Evolutionary conservation across 148 eudicot species (phyloP), one percentile per base, ranked within the genome.

Genomic region (Amaranthus hypochondriacus): DNA sequence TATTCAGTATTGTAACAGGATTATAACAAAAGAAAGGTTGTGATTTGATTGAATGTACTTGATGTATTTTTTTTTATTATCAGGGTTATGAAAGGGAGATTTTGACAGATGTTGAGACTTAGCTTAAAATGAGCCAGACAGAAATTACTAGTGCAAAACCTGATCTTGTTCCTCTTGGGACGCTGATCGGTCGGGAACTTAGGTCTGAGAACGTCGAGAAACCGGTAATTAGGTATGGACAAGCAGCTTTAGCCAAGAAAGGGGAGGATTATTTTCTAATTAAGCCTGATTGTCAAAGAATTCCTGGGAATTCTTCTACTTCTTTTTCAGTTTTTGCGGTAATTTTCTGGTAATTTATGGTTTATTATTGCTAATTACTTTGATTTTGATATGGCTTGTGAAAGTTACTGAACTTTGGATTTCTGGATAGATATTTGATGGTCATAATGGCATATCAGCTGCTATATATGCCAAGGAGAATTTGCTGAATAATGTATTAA

Each of bases 401-500:
- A 52, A 3, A 44, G 51, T 70, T 68, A 46, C 70, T 75, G 57
- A 77, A 74, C 18, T 65, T 68, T 70, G 67, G 54, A 13, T 77
- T 52, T 81, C 43, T 50, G 67, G 43, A 58, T 69, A 95, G 99
- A 89, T 95, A 75, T 92, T 95, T 69, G 99, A 92, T 81, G 99
- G 99, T 62, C 99, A 95, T 79, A 92, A 95, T 84, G 99, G 99
- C 59, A 89, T 89, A 76, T 90, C 99, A 42, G 99, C 99, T 79
- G 99, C 99, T 65, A 89, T 95, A 72, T 95, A 82, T 77, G 78
- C 92, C 0, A 95, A 89, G 82, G 99, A 92, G 83, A 86, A 89
- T 75, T 80, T 95, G 71, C 75, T 95, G 82, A 89, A 79, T 76
- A 95, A 95, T 76, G 94, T 95, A 42, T 74, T 92, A 77, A 89